These are phyloP conservation scores for Primulina eburnea DNA, from an alignment of 257 asterid species.

Conservation along the genomic window DNA sequence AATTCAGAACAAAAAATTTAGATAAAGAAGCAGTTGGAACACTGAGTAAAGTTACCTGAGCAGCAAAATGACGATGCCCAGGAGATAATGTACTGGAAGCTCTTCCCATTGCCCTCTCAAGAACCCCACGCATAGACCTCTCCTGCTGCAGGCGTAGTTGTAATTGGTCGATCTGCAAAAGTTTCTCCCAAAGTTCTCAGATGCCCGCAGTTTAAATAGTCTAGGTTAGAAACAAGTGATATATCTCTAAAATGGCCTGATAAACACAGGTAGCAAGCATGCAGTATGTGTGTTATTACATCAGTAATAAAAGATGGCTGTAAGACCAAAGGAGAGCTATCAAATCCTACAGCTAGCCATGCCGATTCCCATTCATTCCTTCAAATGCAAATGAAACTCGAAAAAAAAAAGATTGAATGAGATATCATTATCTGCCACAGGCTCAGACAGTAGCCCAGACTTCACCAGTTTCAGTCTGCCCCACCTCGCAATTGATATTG, in stretches of 20 bases:
- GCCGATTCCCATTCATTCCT: not conserved
- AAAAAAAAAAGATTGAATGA: not conserved
- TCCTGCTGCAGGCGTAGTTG: conserved; percentile 56
- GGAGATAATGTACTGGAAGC: conserved; percentile 67
- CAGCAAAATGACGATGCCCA: conserved; percentile 57
- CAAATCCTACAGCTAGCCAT: not conserved
- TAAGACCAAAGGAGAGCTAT: not conserved
- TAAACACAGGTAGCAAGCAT: conserved; percentile 4
- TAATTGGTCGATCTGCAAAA: conserved; percentile 49
- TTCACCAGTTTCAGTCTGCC: not conserved
- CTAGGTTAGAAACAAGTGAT: not conserved
- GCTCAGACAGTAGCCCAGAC: not conserved
- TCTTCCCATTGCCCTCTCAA: conserved; percentile 66
- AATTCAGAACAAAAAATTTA: not conserved
- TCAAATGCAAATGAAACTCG: not conserved
- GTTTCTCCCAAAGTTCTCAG: not conserved
- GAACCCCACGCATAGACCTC: conserved; percentile 55
- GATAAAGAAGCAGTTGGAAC: not conserved
- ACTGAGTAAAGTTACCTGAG: conserved; percentile 36
- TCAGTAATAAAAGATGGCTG: not conserved
- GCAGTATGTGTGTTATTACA: not conserved
- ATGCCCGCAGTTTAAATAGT: not conserved
- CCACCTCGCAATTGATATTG: not conserved
- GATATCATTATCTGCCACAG: not conserved
- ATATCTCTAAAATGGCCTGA: not conserved